Base-by-base conservation (phyloP, 2,329 filamentous ascomycete species). In the Spiromastix sp. region DNA sequence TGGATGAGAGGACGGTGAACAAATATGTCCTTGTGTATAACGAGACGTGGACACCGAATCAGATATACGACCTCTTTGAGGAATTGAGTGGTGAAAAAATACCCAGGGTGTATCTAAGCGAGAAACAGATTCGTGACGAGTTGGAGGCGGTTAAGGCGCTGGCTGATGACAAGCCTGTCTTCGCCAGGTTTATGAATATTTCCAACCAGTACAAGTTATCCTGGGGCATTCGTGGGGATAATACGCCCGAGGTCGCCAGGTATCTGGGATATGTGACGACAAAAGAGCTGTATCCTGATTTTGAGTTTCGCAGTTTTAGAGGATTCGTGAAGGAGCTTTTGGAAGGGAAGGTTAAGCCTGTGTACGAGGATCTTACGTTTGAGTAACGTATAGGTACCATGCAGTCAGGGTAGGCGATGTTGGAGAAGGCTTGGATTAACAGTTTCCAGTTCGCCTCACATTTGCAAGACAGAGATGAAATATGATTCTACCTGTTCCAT, bases 201-300 rank as follows among this genome's bases (percentile, higher is more conserved):
- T 46, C 56, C 20, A 54, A 54, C 24, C 57, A 72, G 44, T 73
- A 72, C 44, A 46, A 53, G 32, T 47, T 64, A 22, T 67, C 62
- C 0, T 67, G 59, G 59, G 63, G 59, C 11, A 46, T 74, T 15
- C 59, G 71, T 2, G 67, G 63, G 1, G 72, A 78, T 42, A 74
- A 74, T 48, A 66, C 57, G 7, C 67, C 65, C 0, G 65, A 70
- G 36, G 59, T 64, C 41, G 72, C 72, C 8, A 56, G 60, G 32
- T 74, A 74, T 41, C 55, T 77, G 4, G 71, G 71, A 2, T 74
- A 75, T 47, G 39, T 74, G 12, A 56, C 63, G 36, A 61, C 56
- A 20, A 66, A 64, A 43, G 66, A 74, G 12, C 52, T 76, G 16
- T 76, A 74, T 44, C 71, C 71, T 3, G 68, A 71, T 13, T 56